Conservation (phyloP, 2,329 filamentous ascomycete genomes). For the Fusarium sp. region DNA sequence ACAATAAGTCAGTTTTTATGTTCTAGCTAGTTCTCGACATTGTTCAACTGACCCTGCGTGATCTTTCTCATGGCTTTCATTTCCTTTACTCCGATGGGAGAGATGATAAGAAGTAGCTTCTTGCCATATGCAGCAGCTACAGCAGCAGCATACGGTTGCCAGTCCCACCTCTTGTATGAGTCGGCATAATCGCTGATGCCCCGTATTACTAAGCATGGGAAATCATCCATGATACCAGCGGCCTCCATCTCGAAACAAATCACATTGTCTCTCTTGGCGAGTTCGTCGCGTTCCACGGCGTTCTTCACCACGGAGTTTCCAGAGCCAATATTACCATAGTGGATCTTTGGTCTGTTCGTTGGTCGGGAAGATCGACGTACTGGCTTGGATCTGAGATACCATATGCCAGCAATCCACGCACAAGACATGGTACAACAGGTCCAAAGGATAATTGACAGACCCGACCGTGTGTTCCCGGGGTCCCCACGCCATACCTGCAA, state of each 20-base stretch:
- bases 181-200: slow-evolving; percentile 1
- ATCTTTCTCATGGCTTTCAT: not conserved
- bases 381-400: not conserved
- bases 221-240: not conserved
- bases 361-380: too few species aligned
- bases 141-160: not conserved
- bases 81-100: not conserved
- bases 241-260: slow-evolving; percentile 6
- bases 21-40: rapidly evolving
- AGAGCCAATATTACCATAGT: not conserved
- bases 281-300: not conserved
- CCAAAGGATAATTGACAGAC: too few species aligned
- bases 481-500: too few species aligned
- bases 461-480: rapidly evolving
- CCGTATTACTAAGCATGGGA: not conserved
- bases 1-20: rapidly evolving
- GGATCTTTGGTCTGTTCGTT: not conserved
- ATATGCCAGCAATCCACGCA: rapidly evolving
- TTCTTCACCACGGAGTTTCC: not conserved
- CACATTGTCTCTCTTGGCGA: not conserved
- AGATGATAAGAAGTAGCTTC: not conserved
- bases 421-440: not conserved
- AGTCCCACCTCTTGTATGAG: not conserved
- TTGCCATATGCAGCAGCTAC: not conserved
- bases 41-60: too few species aligned